Evolutionary conservation across 768 basidiomycete genomes (phyloP).

Genomic region (Saitozyma sp.): DNA sequence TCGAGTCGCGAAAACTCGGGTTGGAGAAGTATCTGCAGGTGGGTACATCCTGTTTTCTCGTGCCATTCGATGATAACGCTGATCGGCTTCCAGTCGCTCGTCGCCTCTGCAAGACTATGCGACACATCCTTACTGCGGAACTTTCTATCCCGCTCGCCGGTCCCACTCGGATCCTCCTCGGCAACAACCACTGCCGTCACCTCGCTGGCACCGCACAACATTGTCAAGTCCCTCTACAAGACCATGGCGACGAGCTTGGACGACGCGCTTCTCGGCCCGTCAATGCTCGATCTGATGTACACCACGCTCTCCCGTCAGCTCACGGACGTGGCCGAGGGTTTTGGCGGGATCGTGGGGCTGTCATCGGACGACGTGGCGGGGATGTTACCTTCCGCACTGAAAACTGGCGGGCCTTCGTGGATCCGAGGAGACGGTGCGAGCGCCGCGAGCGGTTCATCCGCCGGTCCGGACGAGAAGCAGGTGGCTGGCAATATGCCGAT

Average conservation of each 20-base stretch:
- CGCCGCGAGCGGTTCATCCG: not conserved
- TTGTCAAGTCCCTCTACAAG: slow-evolving; percentile 84
- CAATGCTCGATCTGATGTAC: slow-evolving; percentile 43
- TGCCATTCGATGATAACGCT: not conserved
- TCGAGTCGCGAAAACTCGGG: slow-evolving; percentile 74
- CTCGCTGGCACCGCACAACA: slow-evolving; percentile 53
- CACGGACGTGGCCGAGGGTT: slow-evolving; percentile 26
- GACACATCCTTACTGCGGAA: slow-evolving; percentile 74
- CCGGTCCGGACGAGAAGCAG: not conserved
- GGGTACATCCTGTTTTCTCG: slow-evolving; percentile 26
- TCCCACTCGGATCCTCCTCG: not conserved
- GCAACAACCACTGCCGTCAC: slow-evolving; percentile 3
- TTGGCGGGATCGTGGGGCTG: slow-evolving; percentile 35
- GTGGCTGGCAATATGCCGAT: not conserved
- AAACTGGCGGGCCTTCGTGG: not conserved
- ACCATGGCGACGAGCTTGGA: slow-evolving; percentile 93
- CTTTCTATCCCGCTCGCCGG: slow-evolving; percentile 33
- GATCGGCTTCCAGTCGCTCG: slow-evolving; percentile 20
- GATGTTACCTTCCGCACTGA: not conserved
- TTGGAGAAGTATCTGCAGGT: slow-evolving; percentile 92
- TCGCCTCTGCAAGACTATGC: slow-evolving; percentile 54
- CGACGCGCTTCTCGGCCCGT: slow-evolving; percentile 88
- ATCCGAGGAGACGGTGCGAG: not conserved
- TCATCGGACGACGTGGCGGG: not conserved
- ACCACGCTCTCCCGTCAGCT: slow-evolving; percentile 33